Base-by-base conservation (phyloP, 768 basidiomycete genomes). In the Sarcomyxa edulis region DNA sequence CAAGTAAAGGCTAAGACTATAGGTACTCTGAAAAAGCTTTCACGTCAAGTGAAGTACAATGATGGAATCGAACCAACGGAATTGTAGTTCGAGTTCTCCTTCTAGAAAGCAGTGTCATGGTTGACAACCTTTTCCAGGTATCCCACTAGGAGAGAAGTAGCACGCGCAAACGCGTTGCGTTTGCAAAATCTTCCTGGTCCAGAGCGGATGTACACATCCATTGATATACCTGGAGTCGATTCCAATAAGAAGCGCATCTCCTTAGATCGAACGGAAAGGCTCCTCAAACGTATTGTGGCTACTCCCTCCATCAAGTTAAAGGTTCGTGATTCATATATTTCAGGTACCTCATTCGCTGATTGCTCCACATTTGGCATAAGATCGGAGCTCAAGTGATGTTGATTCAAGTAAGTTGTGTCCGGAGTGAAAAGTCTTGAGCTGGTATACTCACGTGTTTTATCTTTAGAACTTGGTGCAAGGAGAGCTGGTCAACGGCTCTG, bases 301-400 rank as follows among this genome's bases (percentile, higher is more conserved):
- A 71, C 67, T 5, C 61, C 60, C 35, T 32, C 24, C 7, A 54
- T 78, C 20, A 53, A 53, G n/a, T 52, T 78, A 26, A 81, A 80
- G 60, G 77, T 75, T 24, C 22, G 48, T 45, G n/a, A 30, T 25
- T 15, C 6, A 10, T 10, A 16, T 31, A 10, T 32, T 15, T 19
- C n/a, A n/a, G n/a, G n/a, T n/a, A n/a, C n/a, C n/a, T n/a, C n/a
- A n/a, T n/a, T n/a, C n/a, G n/a, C n/a, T n/a, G n/a, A n/a, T n/a
- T n/a, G n/a, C n/a, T n/a, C n/a, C n/a, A n/a, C n/a, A n/a, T n/a
- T n/a, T n/a, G n/a, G n/a, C n/a, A n/a, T n/a, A n/a, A 89, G 75
- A 65, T 82, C 36, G 83, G 82, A 9, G 86, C 89, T 3, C 92
- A 95, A 54, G 92, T 95, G 4, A 90, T 90, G 87, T 55, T 86